These are phyloP conservation scores for Polyplosphaeria fusca DNA, from an alignment of 495 filamentous ascomycete species.

Conservation along the genomic window DNA sequence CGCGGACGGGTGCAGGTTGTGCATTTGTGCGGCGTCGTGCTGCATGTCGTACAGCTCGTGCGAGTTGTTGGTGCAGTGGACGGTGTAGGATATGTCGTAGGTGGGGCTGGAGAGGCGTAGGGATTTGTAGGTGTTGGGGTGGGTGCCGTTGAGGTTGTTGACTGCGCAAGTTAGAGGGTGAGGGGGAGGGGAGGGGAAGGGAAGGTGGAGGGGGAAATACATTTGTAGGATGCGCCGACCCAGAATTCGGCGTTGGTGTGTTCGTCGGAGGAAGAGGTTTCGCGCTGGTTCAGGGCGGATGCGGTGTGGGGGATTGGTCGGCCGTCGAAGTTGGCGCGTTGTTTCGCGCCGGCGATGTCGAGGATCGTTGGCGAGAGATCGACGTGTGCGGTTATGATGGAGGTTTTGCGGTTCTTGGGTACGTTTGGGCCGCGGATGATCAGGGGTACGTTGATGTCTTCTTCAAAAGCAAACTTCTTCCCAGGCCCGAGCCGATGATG, in stretches of 20 bases:
- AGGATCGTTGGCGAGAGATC: constrained; percentile 20
- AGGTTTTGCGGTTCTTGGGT: not conserved
- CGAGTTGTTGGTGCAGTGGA: constrained; percentile 61
- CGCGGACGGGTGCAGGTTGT: constrained; percentile 52
- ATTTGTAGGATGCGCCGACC: constrained; percentile 37
- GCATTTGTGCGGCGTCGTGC: constrained; percentile 58
- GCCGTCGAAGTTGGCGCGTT: not conserved
- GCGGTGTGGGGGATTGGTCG: not conserved
- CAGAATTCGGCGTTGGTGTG: constrained; percentile 67
- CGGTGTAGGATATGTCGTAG: constrained; percentile 62
- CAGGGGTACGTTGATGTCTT: constrained; percentile 23
- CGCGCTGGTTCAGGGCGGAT: not conserved
- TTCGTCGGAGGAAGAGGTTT: constrained; percentile 31
- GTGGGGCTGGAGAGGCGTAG: constrained; percentile 52
- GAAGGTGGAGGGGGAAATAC: no score
- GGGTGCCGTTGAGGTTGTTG: not conserved
- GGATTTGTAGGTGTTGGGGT: constrained; percentile 65
- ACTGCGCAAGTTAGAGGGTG: not conserved
- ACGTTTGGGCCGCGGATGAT: constrained; percentile 2
- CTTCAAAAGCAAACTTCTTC: constrained; percentile 10
- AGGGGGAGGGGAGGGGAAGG: no score
- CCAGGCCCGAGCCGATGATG: constrained; percentile 12
- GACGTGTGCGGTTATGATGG: constrained; percentile 5
- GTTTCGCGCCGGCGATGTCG: not conserved
- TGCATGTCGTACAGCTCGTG: constrained; percentile 63